Evolutionary conservation across 73 alveolate genomes (phyloP).

Genomic region (Tetrahymena elliotti): DNA sequence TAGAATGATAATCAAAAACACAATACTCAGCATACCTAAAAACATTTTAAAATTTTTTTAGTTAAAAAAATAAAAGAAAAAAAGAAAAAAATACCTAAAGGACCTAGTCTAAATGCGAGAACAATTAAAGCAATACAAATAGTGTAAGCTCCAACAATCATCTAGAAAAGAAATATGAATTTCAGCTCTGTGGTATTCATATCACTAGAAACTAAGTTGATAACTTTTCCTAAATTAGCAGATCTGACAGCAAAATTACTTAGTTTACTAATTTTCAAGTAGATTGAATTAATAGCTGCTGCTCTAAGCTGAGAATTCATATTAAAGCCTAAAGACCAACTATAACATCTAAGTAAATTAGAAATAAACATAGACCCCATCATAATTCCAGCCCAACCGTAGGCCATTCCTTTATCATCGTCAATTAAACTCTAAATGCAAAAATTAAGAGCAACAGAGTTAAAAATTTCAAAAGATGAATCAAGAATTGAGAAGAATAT

Average conservation of each 20-base stretch:
- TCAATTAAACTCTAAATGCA: neutral
- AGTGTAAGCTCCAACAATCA: neutral
- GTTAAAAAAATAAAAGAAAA: neutral
- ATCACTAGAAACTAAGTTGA: constrained; percentile 23
- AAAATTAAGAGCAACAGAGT: neutral
- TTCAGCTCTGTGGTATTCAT: neutral
- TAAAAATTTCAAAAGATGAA: neutral
- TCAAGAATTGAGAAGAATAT: neutral
- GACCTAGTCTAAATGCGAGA: neutral
- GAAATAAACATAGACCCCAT: neutral
- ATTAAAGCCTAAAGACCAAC: neutral
- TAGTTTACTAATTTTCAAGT: neutral
- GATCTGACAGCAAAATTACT: constrained; percentile 5
- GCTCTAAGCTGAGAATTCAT: neutral
- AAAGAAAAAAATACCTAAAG: neutral
- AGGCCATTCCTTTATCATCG: neutral
- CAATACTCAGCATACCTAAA: neutral
- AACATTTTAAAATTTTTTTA: neutral
- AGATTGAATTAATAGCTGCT: neutral
- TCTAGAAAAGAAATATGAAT: neutral
- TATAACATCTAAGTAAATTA: neutral
- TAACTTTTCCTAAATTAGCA: constrained; percentile 15
- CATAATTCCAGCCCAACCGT: neutral
- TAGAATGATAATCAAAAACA: neutral
- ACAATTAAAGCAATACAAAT: neutral